Base-by-base conservation (phyloP, 1,284 basidiomycete genomes). In the Trametes sp. region DNA sequence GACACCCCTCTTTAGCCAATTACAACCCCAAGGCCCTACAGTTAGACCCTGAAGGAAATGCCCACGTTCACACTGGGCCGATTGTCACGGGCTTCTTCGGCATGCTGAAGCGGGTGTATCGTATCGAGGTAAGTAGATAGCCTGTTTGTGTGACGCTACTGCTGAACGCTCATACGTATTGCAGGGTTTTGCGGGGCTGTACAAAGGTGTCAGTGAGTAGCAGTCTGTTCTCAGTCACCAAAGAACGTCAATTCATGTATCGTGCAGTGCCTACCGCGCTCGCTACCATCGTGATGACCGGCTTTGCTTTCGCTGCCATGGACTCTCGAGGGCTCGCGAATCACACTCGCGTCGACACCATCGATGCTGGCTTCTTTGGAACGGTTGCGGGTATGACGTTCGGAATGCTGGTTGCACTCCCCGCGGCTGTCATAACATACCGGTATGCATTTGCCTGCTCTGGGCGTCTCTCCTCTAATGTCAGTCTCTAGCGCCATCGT, bases 11-110 rank as follows among this genome's bases (percentile, higher is more conserved):
- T 14, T 14, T 13, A 71, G 90, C 91, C 26, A 92, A 92, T 70
- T 93, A 91, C 78, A 92, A 91, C 70, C 90, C 90, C 3, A 91
- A 89, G 73, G 92, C 91, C 36, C 86, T 96, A 19, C 92, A 92
- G 44, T 81, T 96, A 35, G 94, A 95, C 75, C 79, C 84, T 36
- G 90, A 93, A 72, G 90, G 89, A 24, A 88, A 84, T 58, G 87
- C 85, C n/a, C 82, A 88, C 72, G 87, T 90, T 0, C 87, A 92
- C 69, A 91, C 90, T 5, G 90, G 91, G 11, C 88, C 88, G 61
- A 82, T 89, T 19, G 81, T 92, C 54, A 84, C 82, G 2, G 78
- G 80, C 1, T 86, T 81, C 79, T 83, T 91, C 70, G 84, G 81
- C 16, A 96, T 95, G 86, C 74, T 94, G 67, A 74, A 72, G 62